Evolutionary conservation across 2,329 filamentous ascomycete genomes (phyloP), one percentile per base, ranked within the genome.

Genomic region (Fusarium haematococcum): DNA sequence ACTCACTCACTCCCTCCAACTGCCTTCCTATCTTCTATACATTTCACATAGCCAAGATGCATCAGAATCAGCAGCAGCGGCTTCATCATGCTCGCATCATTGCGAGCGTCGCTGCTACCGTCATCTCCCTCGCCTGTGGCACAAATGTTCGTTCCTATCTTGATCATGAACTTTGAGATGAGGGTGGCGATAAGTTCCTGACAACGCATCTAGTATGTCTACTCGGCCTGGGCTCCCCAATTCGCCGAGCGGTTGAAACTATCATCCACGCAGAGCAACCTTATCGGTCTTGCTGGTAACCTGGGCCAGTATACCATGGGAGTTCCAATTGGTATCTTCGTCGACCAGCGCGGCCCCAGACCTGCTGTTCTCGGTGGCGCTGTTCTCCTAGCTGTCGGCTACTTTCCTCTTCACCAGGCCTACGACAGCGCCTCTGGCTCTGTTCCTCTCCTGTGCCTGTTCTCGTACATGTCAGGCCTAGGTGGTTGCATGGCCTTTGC

Each of bases 181-280:
- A 2, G 48, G 18, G 48, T 32, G 48, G 48, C 48, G 48, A 30
- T n/a, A 52, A 52, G 41, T 10, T 58, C 58, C 64, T 69, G 72
- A 77, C 67, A 57, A 62, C 56, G 35, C 59, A 20, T 62, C 59
- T 80, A 98, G 95, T 98, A 99, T 90, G 96, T 95, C 80, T 99
- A 98, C 84, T 98, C 95, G 65, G 96, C 96, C 84, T 99, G 97
- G 95, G 95, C 94, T 16, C 97, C 97, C 23, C 95, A 98, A 84
- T 98, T 98, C 81, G 95, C 95, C 59, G 92, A 97, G 79, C 92
- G 90, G 77, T 88, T 99, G 78, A 91, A 93, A 81, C 90, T 98
- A 70, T 95, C 95, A 16, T 93, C 97, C n/a, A 98, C 96, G 4
- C 89, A 98, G 83, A 95, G 91, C 83, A 98, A 99, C 83, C 84